phyloP scores from a whole-genome alignment of 495 filamentous ascomycete genomes.

The Jackrogersella multiformis region DNA sequence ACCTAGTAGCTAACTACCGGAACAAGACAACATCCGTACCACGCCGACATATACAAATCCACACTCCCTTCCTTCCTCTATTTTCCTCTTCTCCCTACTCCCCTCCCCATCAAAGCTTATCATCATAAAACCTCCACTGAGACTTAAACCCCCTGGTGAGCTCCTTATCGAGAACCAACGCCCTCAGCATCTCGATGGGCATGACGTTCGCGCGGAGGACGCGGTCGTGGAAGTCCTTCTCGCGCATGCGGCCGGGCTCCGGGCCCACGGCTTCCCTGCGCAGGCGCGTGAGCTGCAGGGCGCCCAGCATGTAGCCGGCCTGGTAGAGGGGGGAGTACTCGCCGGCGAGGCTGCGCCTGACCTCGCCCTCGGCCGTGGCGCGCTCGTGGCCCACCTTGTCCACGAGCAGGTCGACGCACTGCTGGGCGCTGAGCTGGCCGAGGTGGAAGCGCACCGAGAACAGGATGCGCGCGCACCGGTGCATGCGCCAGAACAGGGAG shows the following conservation, averaged over 20 bases:
- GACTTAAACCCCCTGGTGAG: conserved; percentile 46
- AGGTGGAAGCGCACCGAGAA: conserved; percentile 64
- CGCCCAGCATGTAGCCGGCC: conserved; percentile 63
- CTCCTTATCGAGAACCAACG: conserved; percentile 51
- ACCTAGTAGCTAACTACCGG: too few species aligned
- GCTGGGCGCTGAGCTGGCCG: conserved; percentile 52
- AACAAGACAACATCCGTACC: too few species aligned
- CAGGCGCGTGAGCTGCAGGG: conserved; percentile 57
- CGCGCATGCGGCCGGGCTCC: conserved; percentile 41
- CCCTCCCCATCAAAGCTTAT: conserved; percentile 15
- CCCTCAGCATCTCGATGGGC: conserved; percentile 63
- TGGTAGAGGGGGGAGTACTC: conserved; percentile 62
- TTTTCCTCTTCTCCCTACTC: too few species aligned
- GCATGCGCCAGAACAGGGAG: conserved; percentile 64
- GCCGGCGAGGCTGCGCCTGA: conserved; percentile 57
- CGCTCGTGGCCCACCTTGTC: conserved; percentile 60
- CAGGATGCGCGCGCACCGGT: conserved; percentile 62
- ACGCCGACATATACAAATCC: not conserved
- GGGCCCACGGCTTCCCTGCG: conserved; percentile 48
- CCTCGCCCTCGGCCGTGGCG: conserved; percentile 64
- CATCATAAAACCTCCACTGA: conserved; percentile 46
- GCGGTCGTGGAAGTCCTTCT: conserved; percentile 61
- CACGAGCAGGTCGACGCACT: conserved; percentile 61
- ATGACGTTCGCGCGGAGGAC: conserved; percentile 57
- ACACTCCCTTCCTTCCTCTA: not conserved